These are phyloP conservation scores for Cordyceps militaris DNA, from an alignment of 2,329 filamentous ascomycete genomes.

Conservation along the genomic window DNA sequence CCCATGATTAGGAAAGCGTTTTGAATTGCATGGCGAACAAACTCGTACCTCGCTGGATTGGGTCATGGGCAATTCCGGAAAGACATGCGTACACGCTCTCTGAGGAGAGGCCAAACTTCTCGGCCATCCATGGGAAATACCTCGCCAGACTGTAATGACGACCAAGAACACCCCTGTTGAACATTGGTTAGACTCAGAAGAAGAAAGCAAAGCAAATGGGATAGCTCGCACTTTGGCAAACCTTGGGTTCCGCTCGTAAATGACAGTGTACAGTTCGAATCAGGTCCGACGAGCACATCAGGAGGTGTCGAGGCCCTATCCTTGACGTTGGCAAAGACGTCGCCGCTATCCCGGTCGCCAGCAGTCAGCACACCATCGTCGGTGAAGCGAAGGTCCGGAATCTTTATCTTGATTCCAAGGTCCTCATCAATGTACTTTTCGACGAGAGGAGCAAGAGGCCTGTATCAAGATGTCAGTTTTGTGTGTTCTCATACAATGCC, in stretches of 20 bases:
- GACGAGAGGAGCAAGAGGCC: conserved; percentile 36
- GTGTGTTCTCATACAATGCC: too few relatives aligned
- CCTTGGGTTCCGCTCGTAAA: conserved; percentile 74
- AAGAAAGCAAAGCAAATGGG: too few relatives aligned
- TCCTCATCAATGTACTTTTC: conserved; percentile 63
- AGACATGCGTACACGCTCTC: conserved; percentile 75
- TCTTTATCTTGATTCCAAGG: conserved; percentile 62
- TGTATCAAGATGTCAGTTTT: background rate
- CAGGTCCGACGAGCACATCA: conserved; percentile 75
- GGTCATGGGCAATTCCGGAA: conserved; percentile 68
- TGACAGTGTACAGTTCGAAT: conserved; percentile 68
- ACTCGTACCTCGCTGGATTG: too few relatives aligned
- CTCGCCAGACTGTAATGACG: conserved; percentile 79
- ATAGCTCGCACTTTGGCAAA: too few relatives aligned
- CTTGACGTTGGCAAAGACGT: conserved; percentile 53
- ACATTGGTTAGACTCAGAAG: too few relatives aligned
- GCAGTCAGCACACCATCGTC: conserved; percentile 68
- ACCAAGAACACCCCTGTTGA: conserved; percentile 60
- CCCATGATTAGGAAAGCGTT: too few relatives aligned
- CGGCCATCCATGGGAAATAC: conserved; percentile 91
- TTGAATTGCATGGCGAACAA: too few relatives aligned
- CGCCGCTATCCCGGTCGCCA: conserved; percentile 56
- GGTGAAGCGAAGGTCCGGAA: conserved; percentile 65
- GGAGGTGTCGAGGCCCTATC: conserved; percentile 51
- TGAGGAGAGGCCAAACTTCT: conserved; percentile 67